Conservation (phyloP, 2,329 filamentous ascomycete genomes). For the Delphinella strobiligena region DNA sequence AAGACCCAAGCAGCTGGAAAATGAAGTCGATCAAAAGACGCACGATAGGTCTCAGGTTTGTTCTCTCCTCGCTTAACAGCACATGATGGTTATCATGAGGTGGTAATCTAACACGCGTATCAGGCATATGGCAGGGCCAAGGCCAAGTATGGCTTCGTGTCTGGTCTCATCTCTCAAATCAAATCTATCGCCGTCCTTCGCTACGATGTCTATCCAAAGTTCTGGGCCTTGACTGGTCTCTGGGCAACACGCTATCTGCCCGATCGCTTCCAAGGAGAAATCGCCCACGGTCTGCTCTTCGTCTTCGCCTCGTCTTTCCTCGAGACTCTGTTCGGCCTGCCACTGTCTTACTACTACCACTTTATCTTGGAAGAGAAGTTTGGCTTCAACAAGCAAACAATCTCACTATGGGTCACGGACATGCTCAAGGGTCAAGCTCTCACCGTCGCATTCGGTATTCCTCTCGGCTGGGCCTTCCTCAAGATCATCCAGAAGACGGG, state of each 20-base stretch:
- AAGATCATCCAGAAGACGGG: conserved; percentile 91
- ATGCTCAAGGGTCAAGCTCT: conserved; percentile 84
- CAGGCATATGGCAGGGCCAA: conserved; percentile 90
- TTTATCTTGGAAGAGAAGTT: conserved; percentile 96
- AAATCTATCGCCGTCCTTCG: conserved; percentile 86
- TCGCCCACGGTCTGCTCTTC: conserved; percentile 86
- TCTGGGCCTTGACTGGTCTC: conserved; percentile 73
- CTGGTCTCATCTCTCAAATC: conserved; percentile 69
- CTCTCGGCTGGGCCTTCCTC: conserved; percentile 83
- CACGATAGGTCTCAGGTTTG: conserved; percentile 82
- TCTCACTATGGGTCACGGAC: conserved; percentile 76
- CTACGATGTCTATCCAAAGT: conserved; percentile 77
- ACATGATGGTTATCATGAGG: too few species aligned
- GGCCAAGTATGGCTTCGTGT: conserved; percentile 75
- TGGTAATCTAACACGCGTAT: conserved; percentile 6
- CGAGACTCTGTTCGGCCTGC: conserved; percentile 67
- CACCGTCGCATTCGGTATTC: conserved; percentile 65
- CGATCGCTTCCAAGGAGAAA: conserved; percentile 73
- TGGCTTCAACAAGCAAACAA: conserved; percentile 97
- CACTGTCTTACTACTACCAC: conserved; percentile 78
- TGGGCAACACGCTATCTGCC: conserved; percentile 66
- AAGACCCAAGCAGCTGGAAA: conserved; percentile 74
- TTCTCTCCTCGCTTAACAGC: too few species aligned
- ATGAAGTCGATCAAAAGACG: conserved; percentile 78
- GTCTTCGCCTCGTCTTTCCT: conserved; percentile 76